Percentiles rank a stretch among this genome's conserved stretches.
phyloP scores from a whole-genome alignment of 2,329 filamentous ascomycete genomes.

The Ophiosphaerella narmari region DNA sequence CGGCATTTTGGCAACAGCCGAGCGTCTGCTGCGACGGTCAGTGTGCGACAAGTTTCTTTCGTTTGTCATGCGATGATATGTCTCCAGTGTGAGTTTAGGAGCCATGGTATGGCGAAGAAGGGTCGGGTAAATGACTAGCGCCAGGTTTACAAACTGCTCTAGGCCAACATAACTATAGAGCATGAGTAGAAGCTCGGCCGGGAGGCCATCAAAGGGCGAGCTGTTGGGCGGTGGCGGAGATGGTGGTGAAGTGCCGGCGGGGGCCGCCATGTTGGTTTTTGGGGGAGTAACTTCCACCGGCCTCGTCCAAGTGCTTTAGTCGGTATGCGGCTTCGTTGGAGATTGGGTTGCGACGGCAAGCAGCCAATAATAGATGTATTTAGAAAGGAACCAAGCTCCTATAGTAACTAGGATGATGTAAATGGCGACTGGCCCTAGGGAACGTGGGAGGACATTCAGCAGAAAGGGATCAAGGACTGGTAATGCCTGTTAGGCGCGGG shows the following conservation, averaged over 20 bases:
- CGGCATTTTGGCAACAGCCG: constrained; percentile 33
- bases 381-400: constrained; percentile 57
- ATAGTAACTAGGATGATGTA: constrained; percentile 69
- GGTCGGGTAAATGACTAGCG: constrained; percentile 53
- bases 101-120: constrained; percentile 45
- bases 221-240: constrained; percentile 17
- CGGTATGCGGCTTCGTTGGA: constrained; percentile 36
- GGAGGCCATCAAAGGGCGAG: constrained; percentile 46
- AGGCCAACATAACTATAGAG: constrained; percentile 50
- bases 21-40: neutral
- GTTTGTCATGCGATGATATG: constrained; percentile 29
- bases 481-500: constrained; percentile 13
- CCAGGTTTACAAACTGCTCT: constrained; percentile 51
- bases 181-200: constrained; percentile 53
- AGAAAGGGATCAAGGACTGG: constrained; percentile 83
- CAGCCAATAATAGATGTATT: constrained; percentile 45
- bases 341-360: constrained; percentile 23
- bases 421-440: constrained; percentile 70
- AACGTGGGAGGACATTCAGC: constrained; percentile 77
- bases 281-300: neutral
- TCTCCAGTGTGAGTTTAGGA: constrained; percentile 32
- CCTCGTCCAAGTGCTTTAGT: constrained; percentile 22
- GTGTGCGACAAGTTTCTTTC: constrained; percentile 2
- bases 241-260: constrained; percentile 26
- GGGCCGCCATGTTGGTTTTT: constrained; percentile 25